These are phyloP conservation scores for Penstemon davidsonii DNA, from an alignment of 257 asterid species.

Conservation along the genomic window DNA sequence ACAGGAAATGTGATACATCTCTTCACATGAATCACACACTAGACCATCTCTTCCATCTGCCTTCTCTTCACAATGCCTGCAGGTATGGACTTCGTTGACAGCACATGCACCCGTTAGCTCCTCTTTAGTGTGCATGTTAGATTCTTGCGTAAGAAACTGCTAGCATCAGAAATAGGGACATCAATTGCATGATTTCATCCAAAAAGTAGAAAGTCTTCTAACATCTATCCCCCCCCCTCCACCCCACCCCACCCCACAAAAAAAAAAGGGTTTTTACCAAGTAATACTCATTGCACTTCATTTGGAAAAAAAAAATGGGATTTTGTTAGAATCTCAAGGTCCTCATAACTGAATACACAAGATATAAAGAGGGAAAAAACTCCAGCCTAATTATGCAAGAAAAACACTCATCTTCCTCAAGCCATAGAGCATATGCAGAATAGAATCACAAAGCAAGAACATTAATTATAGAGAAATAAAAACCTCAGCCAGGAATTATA, in stretches of 20 bases:
- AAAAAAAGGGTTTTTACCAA: no score
- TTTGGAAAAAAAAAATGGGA: neutral
- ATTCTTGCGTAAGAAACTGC: constrained; percentile 49
- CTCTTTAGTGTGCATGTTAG: constrained; percentile 42
- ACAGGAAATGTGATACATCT: constrained; percentile 79
- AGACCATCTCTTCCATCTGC: constrained; percentile 70
- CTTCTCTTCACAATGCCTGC: constrained; percentile 63
- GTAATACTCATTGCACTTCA: neutral
- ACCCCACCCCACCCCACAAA: no score
- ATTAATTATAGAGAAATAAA: neutral
- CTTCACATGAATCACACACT: constrained; percentile 91
- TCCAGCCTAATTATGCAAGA: no score
- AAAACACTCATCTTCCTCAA: constrained; percentile 23
- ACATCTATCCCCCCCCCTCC: constrained; percentile 6
- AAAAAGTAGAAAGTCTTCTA: constrained; percentile 18
- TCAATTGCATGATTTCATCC: constrained; percentile 24
- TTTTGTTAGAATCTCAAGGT: constrained; percentile 4
- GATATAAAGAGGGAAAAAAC: no score
- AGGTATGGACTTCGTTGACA: constrained; percentile 42
- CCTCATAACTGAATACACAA: neutral
- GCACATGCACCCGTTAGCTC: constrained; percentile 48
- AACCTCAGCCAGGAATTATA: no score
- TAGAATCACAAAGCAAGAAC: neutral
- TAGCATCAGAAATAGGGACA: constrained; percentile 23
- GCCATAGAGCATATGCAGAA: neutral